phyloP scores from a whole-genome alignment of 2,329 filamentous ascomycete genomes.

The Epichloe gansuensis region DNA sequence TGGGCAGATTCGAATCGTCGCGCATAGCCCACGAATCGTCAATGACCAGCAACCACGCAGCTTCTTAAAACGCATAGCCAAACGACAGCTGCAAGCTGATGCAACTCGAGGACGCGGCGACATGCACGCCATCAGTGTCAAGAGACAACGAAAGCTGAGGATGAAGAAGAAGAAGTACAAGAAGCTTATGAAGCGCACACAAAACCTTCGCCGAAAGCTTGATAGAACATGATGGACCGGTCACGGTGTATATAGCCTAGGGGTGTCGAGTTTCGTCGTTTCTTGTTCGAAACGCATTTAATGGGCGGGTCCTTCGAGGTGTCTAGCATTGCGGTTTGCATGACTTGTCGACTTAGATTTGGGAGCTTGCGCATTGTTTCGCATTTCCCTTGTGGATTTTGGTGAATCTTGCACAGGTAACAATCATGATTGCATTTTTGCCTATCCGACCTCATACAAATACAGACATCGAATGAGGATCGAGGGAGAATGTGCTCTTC shows the following conservation, averaged over 20 bases:
- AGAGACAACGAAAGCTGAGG: slow-evolving; percentile 83
- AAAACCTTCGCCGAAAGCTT: slow-evolving; percentile 76
- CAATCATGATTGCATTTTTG: slow-evolving; percentile 15
- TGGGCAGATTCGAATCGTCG: slow-evolving; percentile 46
- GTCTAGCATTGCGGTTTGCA: slow-evolving; percentile 19
- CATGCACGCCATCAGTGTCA: slow-evolving; percentile 82
- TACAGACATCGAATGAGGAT: neutral
- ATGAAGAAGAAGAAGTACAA: slow-evolving; percentile 99
- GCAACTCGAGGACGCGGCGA: slow-evolving; percentile 36
- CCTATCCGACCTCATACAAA: neutral
- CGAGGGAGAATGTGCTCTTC: neutral
- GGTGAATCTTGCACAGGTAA: slow-evolving; percentile 23
- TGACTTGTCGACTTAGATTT: slow-evolving; percentile 12
- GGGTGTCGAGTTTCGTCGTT: slow-evolving; percentile 11
- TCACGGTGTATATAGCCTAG: slow-evolving; percentile 15
- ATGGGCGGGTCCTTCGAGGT: slow-evolving; percentile 14
- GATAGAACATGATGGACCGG: slow-evolving; percentile 42
- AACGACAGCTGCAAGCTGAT: slow-evolving; percentile 48
- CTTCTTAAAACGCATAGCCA: slow-evolving; percentile 59
- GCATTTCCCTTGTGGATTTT: slow-evolving; percentile 11
- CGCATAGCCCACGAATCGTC: slow-evolving; percentile 46
- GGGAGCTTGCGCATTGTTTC: slow-evolving; percentile 16
- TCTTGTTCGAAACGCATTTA: slow-evolving; percentile 12
- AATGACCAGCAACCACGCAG: slow-evolving; percentile 35
- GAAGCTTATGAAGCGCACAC: slow-evolving; percentile 91